Evolutionary conservation across 2,329 filamentous ascomycete genomes (phyloP), one percentile per base, ranked within the genome.

Genomic region (Botrytis porri): DNA sequence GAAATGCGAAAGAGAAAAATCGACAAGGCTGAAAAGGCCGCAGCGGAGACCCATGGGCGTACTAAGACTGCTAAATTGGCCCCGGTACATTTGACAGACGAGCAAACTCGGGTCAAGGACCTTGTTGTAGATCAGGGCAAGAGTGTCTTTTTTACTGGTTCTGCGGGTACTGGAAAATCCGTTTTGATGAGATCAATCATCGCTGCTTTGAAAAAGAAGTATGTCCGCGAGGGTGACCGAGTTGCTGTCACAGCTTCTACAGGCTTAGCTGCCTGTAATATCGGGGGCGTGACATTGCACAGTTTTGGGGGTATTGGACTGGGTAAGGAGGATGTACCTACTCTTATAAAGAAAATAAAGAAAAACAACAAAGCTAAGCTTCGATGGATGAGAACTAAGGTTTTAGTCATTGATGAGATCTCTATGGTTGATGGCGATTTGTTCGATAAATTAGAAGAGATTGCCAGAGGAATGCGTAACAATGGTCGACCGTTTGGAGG

Each of bases 401-500:
- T 94, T 20, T 87, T 99, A 37, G 87, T 99, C 77, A 89, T 99
- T 78, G 96, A 99, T 82, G 96, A 99, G 81, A 91, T 99, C 5
- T 98, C 96, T 20, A 99, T 99, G 97, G 95, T 99, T 7, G 96
- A 99, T 78, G 96, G 94, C 1, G 95, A 98, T 48, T 86, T 99
- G 0, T 99, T 98, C 77, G 96, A 99, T 84, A 99, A 99, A 82
- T 87, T 99, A 29, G 94, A 97, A 75, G 89, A 92, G 74, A 92
- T 99, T 77, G 95, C 95, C 22, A 89, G 95, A 72, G 89, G 86
- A 5, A 90, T 99, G 75, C 90, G 95, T 71, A 97, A 97, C 80
- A 98, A 97, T 78, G 95, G 93, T 16, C 88, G 93, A 16, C 93
- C 96, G 0, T 99, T 97, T 85, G 97, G 96, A 71, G 96, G 96